Evolutionary conservation across 1,284 basidiomycete genomes (phyloP), one percentile per base, ranked within the genome.

Genomic region (Rhodotorula sp.): DNA sequence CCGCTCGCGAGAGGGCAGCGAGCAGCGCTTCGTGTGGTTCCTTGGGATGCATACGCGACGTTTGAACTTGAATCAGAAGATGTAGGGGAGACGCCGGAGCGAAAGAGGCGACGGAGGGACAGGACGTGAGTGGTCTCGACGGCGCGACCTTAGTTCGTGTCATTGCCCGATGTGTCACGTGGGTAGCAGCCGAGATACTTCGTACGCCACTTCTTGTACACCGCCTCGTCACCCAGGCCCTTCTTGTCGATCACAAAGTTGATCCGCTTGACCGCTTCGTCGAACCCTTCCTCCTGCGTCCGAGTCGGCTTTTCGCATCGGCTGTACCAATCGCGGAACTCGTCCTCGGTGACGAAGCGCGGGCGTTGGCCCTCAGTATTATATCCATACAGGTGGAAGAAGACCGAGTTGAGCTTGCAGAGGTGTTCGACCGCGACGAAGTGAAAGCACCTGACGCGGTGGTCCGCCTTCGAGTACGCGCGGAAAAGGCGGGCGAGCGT

Each of bases 191-290:
- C 29, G n/a, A 59, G 53, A 34, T 51, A 66, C 34, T 48, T 15
- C 10, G n/a, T 51, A 13, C 54, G 54, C 64, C 64, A 66, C 6
- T 44, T 34, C 36, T 62, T 49, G 55, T 59, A 55, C 39, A 56
- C 39, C 22, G 46, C 54, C 39, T 44, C 51, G n/a, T 27, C 46
- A 9, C 48, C 56, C 2, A 30, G 30, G 9, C 30, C 29, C 10
- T 46, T 32, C 3, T 91, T 91, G 59, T 89, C 84, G 72, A 91
- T 94, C n/a, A 85, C 82, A 85, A 90, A 94, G 70, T 90, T 88
- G 20, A 95, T 86, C 46, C 82, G 85, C 74, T 85, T 87, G 46
- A 95, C 84, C 76, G n/a, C 54, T 11, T 92, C 88, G 4, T 84
- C 78, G 75, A 91, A 90, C 0, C 91, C 93, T 81, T 68, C 62